A percentile compares a stretch with the other conserved stretches of the same genome.
phyloP scores from a whole-genome alignment of 805 yeast genomes.

The Candida vartiovaarae region DNA sequence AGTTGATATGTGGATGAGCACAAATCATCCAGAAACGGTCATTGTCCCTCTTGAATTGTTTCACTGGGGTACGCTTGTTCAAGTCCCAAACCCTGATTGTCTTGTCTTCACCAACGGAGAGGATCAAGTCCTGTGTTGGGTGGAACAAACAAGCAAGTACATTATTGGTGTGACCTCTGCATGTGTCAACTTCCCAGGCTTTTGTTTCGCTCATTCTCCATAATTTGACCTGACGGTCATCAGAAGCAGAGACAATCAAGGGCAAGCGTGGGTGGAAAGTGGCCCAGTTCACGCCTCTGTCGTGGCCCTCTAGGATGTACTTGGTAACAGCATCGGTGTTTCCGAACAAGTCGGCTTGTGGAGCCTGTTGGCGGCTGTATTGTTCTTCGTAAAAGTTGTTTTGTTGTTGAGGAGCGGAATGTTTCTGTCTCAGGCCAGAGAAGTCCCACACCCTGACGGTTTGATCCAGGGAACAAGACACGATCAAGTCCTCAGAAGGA shows the following conservation, averaged over 20 bases:
- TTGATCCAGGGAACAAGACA: conserved; percentile 93
- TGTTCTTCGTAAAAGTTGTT: conserved; percentile 37
- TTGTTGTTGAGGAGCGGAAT: conserved; percentile 64
- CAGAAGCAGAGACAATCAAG: conserved; percentile 90
- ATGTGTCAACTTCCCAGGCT: conserved; percentile 99
- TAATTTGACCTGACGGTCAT: conserved; percentile 87
- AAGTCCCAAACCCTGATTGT: conserved; percentile 96
- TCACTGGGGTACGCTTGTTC: conserved; percentile 86
- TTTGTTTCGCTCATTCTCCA: conserved; percentile 98
- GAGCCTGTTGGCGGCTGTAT: conserved; percentile 46
- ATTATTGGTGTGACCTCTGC: conserved; percentile 95
- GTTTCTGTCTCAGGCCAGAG: conserved; percentile 88
- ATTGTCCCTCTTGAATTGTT: conserved; percentile 87
- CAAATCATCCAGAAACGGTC: conserved; percentile 94
- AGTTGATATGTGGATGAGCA: conserved; percentile 82
- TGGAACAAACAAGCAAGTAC: conserved; percentile 88
- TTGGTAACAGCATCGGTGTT: conserved; percentile 91
- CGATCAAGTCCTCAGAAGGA: conserved; percentile 89
- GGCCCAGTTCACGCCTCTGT: conserved; percentile 98
- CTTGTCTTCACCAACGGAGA: conserved; percentile 94
- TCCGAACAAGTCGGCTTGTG: conserved; percentile 91
- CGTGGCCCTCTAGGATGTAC: conserved; percentile 95
- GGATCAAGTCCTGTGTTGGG: conserved; percentile 84
- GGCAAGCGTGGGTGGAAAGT: conserved; percentile 96
- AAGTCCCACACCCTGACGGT: conserved; percentile 99